Evolutionary conservation across 108 stramenopile genomes (phyloP).

Genomic region (Skeletonema tropicum): DNA sequence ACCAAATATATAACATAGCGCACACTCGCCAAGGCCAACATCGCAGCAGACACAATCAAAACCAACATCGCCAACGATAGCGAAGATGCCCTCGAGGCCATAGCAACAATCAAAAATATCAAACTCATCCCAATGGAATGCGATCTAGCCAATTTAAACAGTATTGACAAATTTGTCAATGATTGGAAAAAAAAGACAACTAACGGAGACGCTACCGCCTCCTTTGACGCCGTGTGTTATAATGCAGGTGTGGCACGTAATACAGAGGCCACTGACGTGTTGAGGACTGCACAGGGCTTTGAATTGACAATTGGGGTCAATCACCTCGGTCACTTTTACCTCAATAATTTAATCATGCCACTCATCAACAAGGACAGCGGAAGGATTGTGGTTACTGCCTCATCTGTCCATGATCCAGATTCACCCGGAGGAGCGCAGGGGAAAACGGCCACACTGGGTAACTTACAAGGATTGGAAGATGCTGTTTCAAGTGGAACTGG

Average conservation of each 20-base stretch:
- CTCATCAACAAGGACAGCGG: slow-evolving; percentile 50
- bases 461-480: slow-evolving; percentile 72
- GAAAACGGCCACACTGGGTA: slow-evolving; percentile 72
- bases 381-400: slow-evolving; percentile 83
- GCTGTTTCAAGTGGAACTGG: slow-evolving; percentile 24
- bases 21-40: slow-evolving; percentile 66
- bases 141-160: slow-evolving; percentile 70
- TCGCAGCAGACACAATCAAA: slow-evolving; percentile 51
- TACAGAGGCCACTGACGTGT: slow-evolving; percentile 67
- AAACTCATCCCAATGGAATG: slow-evolving; percentile 79
- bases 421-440: slow-evolving; percentile 84
- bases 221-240: slow-evolving; percentile 81
- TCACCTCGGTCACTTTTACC: slow-evolving; percentile 96
- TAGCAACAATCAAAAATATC: slow-evolving; percentile 25
- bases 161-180: slow-evolving; percentile 61
- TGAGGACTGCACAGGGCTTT: slow-evolving; percentile 73
- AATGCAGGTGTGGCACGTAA: slow-evolving; percentile 87
- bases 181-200: slow-evolving; percentile 38
- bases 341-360: slow-evolving; percentile 79
- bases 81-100: slow-evolving; percentile 45
- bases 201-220: no score
- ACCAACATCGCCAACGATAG: slow-evolving; percentile 34
- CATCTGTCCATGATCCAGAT: slow-evolving; percentile 88
- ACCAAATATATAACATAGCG: slow-evolving; percentile 31
- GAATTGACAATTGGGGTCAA: slow-evolving; percentile 93